Percentiles rank a stretch among this genome's conserved stretches.
Conservation (phyloP, 495 filamentous ascomycete genomes). For the Xylaria telfairii region DNA sequence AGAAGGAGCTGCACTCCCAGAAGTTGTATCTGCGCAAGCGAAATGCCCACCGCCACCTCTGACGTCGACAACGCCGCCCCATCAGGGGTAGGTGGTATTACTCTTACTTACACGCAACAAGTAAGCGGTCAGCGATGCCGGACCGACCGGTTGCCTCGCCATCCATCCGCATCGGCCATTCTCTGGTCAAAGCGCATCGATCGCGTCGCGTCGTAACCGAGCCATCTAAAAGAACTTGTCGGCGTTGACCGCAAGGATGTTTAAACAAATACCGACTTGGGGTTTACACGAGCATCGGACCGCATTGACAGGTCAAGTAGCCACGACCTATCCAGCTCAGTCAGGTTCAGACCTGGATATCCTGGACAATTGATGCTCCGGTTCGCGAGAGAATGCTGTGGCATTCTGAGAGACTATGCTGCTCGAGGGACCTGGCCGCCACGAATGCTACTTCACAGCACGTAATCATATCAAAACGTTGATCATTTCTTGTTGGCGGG, state of each 20-base stretch:
- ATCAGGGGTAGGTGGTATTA: too few relatives aligned
- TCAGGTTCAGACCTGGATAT: background rate
- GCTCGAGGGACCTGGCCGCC: constrained; percentile 9
- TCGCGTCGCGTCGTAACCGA: constrained; percentile 26
- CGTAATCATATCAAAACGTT: too few relatives aligned
- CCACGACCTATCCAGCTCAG: background rate
- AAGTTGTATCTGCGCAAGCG: too few relatives aligned
- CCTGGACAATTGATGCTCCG: background rate
- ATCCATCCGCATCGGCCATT: constrained; percentile 46
- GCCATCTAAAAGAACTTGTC: too few relatives aligned
- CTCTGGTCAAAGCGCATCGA: constrained; percentile 43
- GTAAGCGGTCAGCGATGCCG: background rate
- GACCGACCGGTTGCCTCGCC: constrained; percentile 30
- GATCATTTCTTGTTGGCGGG: too few relatives aligned
- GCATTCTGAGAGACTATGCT: constrained; percentile 2
- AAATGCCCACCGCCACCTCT: too few relatives aligned
- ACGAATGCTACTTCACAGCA: too few relatives aligned
- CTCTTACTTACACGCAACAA: too few relatives aligned
- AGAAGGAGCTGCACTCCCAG: too few relatives aligned
- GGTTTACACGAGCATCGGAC: constrained; percentile 4
- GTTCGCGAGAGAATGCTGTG: background rate
- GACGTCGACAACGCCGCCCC: too few relatives aligned
- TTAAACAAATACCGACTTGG: background rate
- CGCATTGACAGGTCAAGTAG: background rate
- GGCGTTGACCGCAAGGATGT: constrained; percentile 1